Evolutionary conservation across 352 stramenopile genomes (phyloP).

Genomic region (Peronospora farinosa): DNA sequence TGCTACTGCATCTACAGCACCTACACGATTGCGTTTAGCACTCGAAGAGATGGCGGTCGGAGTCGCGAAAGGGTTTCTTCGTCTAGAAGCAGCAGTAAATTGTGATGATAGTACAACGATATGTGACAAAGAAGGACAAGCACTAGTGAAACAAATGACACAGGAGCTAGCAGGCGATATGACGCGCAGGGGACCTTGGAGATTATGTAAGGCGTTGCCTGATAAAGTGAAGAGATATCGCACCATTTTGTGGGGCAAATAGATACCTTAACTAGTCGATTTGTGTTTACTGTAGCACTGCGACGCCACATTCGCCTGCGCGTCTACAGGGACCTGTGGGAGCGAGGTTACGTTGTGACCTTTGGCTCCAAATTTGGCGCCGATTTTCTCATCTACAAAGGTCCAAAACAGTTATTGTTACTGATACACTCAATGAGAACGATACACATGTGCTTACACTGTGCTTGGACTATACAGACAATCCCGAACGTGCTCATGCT

Average conservation of each 20-base stretch:
- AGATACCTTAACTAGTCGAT: too few species aligned
- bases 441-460: background rate
- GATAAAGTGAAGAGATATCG: background rate
- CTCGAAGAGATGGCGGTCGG: slow-evolving; percentile 46
- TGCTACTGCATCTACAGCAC: background rate
- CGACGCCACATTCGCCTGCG: slow-evolving; percentile 25
- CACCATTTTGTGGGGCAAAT: background rate
- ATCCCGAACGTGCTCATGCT: slow-evolving; percentile 41
- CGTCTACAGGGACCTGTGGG: slow-evolving; percentile 68
- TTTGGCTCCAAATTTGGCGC: slow-evolving; percentile 80
- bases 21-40: slow-evolving; percentile 29
- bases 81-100: slow-evolving; percentile 13
- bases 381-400: slow-evolving; percentile 74
- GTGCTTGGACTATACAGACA: slow-evolving; percentile 14
- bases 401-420: slow-evolving; percentile 18
- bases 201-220: slow-evolving; percentile 16
- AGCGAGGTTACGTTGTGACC: slow-evolving; percentile 54
- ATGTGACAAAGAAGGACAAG: background rate
- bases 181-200: slow-evolving; percentile 9
- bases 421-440: background rate
- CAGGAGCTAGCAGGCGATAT: slow-evolving; percentile 9
- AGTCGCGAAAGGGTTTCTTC: slow-evolving; percentile 33
- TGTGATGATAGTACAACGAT: background rate
- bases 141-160: slow-evolving; percentile 8
- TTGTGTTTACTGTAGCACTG: slow-evolving; percentile 16